These are phyloP conservation scores for Cucumis melo DNA, from an alignment of 306 rosid species.

Conservation along the genomic window DNA sequence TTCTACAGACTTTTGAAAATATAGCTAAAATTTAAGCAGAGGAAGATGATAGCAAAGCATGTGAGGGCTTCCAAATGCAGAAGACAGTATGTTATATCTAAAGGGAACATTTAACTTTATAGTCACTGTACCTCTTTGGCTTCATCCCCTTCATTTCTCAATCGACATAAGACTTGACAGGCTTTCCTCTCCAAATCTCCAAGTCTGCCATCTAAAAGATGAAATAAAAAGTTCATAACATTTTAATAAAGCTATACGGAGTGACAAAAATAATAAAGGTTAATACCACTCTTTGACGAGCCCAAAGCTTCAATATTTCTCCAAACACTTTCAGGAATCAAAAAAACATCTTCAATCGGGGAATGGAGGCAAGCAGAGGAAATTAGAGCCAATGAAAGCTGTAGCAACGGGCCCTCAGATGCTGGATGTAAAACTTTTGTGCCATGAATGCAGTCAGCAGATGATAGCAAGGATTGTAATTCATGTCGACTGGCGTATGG, in stretches of 20 bases:
- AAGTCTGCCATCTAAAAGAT: constrained; percentile 42
- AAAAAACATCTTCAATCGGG: constrained; percentile 60
- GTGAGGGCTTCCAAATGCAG: neutral
- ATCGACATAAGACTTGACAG: constrained; percentile 62
- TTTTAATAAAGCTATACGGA: neutral
- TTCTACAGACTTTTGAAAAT: neutral
- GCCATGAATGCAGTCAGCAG: constrained; percentile 58
- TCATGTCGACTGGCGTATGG: constrained; percentile 65
- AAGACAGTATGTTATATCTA: neutral
- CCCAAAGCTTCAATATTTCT: constrained; percentile 52
- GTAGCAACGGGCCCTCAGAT: constrained; percentile 56
- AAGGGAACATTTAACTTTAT: neutral
- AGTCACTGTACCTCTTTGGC: constrained; percentile 51
- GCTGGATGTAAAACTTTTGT: constrained; percentile 32
- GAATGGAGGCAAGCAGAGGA: constrained; percentile 70
- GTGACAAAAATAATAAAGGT: constrained; percentile 10
- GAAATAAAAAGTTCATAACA: constrained; percentile 1
- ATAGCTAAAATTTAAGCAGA: neutral
- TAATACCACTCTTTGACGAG: constrained; percentile 46
- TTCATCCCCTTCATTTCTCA: constrained; percentile 63
- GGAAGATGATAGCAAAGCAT: neutral
- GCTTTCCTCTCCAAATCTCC: constrained; percentile 71
- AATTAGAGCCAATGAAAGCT: constrained; percentile 70
- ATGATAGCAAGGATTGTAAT: constrained; percentile 58
- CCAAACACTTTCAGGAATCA: constrained; percentile 77